Evolutionary conservation across 176 grass and related monocot genomes (phyloP), one percentile per base, ranked within the genome.

Genomic region (Raddia distichophylla): DNA sequence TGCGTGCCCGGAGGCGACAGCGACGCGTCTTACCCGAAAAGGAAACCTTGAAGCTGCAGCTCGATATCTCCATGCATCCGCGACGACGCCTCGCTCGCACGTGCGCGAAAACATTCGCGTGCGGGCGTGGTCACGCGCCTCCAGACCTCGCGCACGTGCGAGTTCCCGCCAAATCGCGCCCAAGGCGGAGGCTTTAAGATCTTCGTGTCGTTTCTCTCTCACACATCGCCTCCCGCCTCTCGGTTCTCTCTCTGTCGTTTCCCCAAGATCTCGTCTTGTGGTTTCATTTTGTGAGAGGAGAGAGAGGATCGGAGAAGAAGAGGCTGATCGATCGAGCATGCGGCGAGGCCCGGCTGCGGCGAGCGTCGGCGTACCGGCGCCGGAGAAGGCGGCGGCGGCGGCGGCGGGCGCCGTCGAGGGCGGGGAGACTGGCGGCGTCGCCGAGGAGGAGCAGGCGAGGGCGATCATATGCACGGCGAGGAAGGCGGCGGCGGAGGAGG

Each of bases 401-500:
- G 12, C 45, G 4, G 44, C 43, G 22, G 55, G 66, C 15, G 32
- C 2, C 47, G 33, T 54, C 15, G 32, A 8, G 47, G 33, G 57
- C 58, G 2, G 27, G 37, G 7, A 42, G 6, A 6, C 3, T 13
- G 18, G 33, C 2, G 48, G n/a, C 37, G 37, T 3, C 37, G 37
- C 27, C 32, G 47, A 6, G 2, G 8, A 27, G 54, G 47, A 32
- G 18, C 71, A 62, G 33, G 78, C 32, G 61, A 68, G 14, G 63
- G 71, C 63, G 34, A 75, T 87, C 73, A 54, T 82, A 8, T 5
- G 1, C 57, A 45, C 16, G 64, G 64, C 73, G 20, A 77, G 46
- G 79, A 69, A 10, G 56, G 85, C 63, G 16, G 7, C 70, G 64
- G 79, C 62, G 35, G 78, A 51, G n/a, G 61, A 60, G 22, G 49